These are phyloP conservation scores for Globisporangium takayamanum DNA, from an alignment of 352 stramenopile species.

Conservation along the genomic window DNA sequence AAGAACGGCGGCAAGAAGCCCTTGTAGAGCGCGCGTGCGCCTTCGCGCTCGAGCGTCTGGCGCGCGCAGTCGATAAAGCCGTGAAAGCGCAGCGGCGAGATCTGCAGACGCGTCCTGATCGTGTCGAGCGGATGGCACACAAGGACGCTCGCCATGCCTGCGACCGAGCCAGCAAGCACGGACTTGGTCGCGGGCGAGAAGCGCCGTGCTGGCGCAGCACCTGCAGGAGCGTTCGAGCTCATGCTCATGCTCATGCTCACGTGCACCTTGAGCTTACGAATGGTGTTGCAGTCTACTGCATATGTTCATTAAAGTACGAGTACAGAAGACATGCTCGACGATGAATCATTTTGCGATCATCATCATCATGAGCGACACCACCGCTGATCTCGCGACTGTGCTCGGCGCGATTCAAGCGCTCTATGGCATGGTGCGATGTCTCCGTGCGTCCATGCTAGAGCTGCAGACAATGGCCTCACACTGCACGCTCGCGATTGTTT, in stretches of 20 bases:
- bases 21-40: conserved; percentile 69
- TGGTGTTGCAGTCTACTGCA: too few species aligned
- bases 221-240: too few species aligned
- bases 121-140: conserved; percentile 84
- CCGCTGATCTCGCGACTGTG: conserved; percentile 28
- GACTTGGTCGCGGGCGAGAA: conserved; percentile 61
- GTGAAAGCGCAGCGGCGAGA: conserved; percentile 50
- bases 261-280: too few species aligned
- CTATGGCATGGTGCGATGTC: conserved; percentile 46
- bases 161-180: conserved; percentile 66
- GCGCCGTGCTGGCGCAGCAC: too few species aligned
- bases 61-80: conserved; percentile 55
- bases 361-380: conserved; percentile 17
- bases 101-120: conserved; percentile 82
- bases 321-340: too few species aligned
- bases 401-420: conserved; percentile 50
- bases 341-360: not conserved
- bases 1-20: conserved; percentile 84
- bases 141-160: conserved; percentile 79
- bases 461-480: not conserved
- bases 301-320: too few species aligned
- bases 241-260: not conserved
- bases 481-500: not conserved
- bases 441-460: conserved; percentile 1
- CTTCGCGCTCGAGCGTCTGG: conserved; percentile 59